These are phyloP conservation scores for Hemileia vastatrix DNA, from an alignment of 1,284 basidiomycete species.

Conservation along the genomic window DNA sequence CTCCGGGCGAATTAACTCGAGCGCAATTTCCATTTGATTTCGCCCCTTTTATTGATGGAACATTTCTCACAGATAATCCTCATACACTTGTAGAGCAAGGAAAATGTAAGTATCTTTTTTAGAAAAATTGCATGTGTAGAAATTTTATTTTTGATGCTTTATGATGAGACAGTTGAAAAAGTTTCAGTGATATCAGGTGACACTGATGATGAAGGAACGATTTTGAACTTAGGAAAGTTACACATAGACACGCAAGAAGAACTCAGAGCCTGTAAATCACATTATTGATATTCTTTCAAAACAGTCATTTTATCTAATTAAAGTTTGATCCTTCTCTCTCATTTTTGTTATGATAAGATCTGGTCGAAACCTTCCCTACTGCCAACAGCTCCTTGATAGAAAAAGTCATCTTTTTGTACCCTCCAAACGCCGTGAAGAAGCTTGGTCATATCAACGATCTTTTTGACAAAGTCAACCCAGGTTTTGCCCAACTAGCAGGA, in stretches of 20 bases:
- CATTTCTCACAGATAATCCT: constrained; percentile 6
- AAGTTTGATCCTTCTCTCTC: too few relatives aligned
- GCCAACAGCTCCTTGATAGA: too few relatives aligned
- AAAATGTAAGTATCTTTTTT: constrained; percentile 3
- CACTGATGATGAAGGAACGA: constrained; percentile 12
- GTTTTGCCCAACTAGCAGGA: too few relatives aligned
- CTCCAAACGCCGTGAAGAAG: too few relatives aligned
- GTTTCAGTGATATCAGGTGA: constrained; percentile 10
- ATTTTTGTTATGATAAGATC: too few relatives aligned
- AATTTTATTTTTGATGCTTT: neutral
- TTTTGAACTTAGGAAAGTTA: constrained; percentile 6
- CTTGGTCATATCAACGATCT: too few relatives aligned
- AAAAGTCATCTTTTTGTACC: too few relatives aligned
- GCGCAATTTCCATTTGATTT: constrained; percentile 9
- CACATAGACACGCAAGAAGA: constrained; percentile 8
- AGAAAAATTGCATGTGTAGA: neutral
- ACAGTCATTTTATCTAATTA: too few relatives aligned
- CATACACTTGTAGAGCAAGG: constrained; percentile 10
- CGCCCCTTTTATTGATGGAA: constrained; percentile 11
- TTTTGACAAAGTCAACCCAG: too few relatives aligned
- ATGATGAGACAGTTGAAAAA: constrained; percentile 2
- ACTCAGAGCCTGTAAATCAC: constrained; percentile 6
- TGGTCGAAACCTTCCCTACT: too few relatives aligned
- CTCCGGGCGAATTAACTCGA: constrained; percentile 16
- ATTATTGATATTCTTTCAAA: too few relatives aligned